A percentile compares a stretch with the other conserved stretches of the same genome.
Evolutionary conservation across 2,329 filamentous ascomycete genomes (phyloP).

Genomic region (Alternaria sp.): DNA sequence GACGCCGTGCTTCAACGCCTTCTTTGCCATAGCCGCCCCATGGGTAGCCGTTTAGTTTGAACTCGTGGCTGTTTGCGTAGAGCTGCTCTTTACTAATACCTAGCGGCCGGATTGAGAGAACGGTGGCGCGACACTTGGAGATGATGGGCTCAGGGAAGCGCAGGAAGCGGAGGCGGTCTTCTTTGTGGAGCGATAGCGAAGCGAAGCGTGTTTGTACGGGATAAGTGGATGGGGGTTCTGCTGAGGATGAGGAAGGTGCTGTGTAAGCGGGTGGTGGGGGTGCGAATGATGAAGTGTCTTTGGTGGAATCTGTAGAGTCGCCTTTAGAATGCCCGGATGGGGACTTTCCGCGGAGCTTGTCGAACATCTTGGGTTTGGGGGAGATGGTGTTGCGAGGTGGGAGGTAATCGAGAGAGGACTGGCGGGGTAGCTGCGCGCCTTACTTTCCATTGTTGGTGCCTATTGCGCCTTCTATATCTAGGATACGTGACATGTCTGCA

Average conservation of each 20-base stretch:
- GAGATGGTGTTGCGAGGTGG: background rate
- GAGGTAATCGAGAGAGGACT: background rate
- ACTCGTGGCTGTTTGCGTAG: slow-evolving; percentile 46
- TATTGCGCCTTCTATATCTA: background rate
- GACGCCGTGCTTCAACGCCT: slow-evolving; percentile 37
- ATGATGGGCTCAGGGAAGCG: slow-evolving; percentile 42
- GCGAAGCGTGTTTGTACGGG: slow-evolving; percentile 31
- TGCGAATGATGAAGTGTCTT: background rate
- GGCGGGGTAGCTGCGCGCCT: background rate
- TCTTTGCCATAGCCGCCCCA: slow-evolving; percentile 40
- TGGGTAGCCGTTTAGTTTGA: slow-evolving; percentile 48
- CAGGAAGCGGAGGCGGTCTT: slow-evolving; percentile 43
- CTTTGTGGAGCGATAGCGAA: slow-evolving; percentile 30
- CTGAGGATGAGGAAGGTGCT: slow-evolving; percentile 6
- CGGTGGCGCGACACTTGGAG: slow-evolving; percentile 28
- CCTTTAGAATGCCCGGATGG: slow-evolving; percentile 17
- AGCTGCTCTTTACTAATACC: slow-evolving; percentile 41
- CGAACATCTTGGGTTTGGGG: slow-evolving; percentile 15
- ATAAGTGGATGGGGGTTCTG: background rate
- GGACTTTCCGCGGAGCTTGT: slow-evolving; percentile 20
- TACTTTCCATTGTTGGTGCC: background rate
- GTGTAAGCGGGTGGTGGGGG: slow-evolving; percentile 17
- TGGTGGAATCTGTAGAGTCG: slow-evolving; percentile 4
- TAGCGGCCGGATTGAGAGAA: slow-evolving; percentile 31
- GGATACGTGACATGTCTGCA: background rate